Percentiles rank a stretch among this genome's conserved stretches.
These are phyloP conservation scores for Sclerotinia glacialis DNA, from an alignment of 2,329 filamentous ascomycete genomes.

Conservation along the genomic window DNA sequence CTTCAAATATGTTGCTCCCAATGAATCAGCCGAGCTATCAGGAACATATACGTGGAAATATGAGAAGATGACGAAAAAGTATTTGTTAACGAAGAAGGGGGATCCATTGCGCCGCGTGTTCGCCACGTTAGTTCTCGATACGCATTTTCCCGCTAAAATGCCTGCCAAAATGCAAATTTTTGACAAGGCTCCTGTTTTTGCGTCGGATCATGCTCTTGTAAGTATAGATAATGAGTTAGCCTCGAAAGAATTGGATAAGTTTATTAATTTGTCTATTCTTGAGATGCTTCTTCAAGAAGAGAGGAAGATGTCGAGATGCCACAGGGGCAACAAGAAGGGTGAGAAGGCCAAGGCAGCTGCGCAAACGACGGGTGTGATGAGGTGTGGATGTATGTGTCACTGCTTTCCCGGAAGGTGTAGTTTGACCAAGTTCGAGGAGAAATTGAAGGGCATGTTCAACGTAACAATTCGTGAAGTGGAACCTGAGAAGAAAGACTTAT, in stretches of 20 bases:
- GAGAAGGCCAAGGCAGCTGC: too few species aligned
- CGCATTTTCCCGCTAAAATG: not conserved
- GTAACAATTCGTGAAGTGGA: not conserved
- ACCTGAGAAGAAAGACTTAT: not conserved
- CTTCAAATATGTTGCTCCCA: slow-evolving; percentile 2
- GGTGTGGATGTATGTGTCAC: not conserved
- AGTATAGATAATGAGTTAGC: not conserved
- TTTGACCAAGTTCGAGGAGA: not conserved
- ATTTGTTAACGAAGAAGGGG: not conserved
- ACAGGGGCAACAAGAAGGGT: not conserved
- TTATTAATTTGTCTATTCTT: not conserved
- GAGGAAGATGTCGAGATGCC: not conserved
- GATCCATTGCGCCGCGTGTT: not conserved
- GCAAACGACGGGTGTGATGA: not conserved
- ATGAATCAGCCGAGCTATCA: not conserved
- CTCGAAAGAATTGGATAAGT: not conserved
- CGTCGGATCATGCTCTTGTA: too few species aligned
- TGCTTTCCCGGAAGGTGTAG: not conserved
- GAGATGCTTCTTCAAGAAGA: not conserved
- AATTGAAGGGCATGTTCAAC: not conserved
- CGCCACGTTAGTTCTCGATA: not conserved
- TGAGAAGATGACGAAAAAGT: not conserved
- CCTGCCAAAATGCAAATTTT: not conserved
- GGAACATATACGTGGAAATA: slow-evolving; percentile 3
- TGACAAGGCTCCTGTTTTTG: not conserved